Base-by-base conservation (phyloP, 805 yeast species). In the Teunomyces stri region DNA sequence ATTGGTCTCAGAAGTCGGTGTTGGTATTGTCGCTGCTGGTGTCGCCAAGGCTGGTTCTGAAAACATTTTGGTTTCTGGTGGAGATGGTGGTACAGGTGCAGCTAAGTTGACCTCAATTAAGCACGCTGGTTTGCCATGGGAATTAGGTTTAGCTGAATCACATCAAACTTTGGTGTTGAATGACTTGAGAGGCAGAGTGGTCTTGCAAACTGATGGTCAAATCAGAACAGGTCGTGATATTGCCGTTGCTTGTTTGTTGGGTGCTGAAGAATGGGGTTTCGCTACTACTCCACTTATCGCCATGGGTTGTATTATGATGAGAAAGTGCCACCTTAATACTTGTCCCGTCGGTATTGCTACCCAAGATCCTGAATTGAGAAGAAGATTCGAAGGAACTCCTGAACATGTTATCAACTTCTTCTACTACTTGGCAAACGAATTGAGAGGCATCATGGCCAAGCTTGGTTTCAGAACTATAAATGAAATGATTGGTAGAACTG, bases 1-100 rank as follows among this genome's bases (percentile, higher is more conserved):
- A 71, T 82, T 92, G 59, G 99, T 94, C 13, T 88, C 96, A 22
- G 99, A 92, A 71, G 98, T 94, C 50, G 99, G 99, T 74, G 98
- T 92, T 46, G 99, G 99, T 76, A 90, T 94, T 63, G 92, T 94
- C 65, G 98, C 98, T 22, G 89, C 97, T 38, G 99, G 99, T 80
- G 99, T 92, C 25, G 98, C 98, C 51, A 92, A 92, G 74, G 99
- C 99, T 15, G 95, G 94, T 65, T 97, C 98, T 11, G 98, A 94
- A 65, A 96, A 92, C 65, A 87, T 92, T 61, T 79, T 92, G 64
- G 88, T 92, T 54, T 88, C 97, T 51, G 98, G 98, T 61, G 97
- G 95, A 64, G 98, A 92, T 70, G 99, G 99, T 81, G 99, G 99
- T 76, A 92, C 99, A 49, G 99, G 99, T 84, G 99, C 99, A 50